These are phyloP conservation scores for Diplodia intermedia DNA, from an alignment of 2,329 filamentous ascomycete genomes.

Conservation along the genomic window DNA sequence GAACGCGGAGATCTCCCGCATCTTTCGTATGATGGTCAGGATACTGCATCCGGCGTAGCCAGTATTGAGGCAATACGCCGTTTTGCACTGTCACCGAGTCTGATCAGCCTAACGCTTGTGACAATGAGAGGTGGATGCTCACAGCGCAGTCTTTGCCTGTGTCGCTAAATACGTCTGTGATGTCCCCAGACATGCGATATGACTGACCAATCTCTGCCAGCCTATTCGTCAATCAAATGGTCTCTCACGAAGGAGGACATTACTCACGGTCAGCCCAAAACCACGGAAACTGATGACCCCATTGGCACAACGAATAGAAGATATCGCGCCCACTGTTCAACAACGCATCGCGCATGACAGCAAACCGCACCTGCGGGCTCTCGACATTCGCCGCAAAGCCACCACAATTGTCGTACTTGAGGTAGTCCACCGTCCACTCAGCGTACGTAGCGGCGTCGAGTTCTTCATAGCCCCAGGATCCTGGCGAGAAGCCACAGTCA, in stretches of 20 bases:
- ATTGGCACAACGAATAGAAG: slow-evolving; percentile 24
- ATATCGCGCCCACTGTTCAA: slow-evolving; percentile 13
- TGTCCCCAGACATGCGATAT: slow-evolving; percentile 42
- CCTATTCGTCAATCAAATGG: background rate
- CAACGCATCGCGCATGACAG: slow-evolving; percentile 22
- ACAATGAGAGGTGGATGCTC: slow-evolving; percentile 30
- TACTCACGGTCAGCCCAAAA: slow-evolving; percentile 14
- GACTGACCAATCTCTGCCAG: slow-evolving; percentile 34
- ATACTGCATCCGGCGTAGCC: slow-evolving; percentile 35
- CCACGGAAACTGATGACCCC: slow-evolving; percentile 30
- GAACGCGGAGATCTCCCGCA: slow-evolving; percentile 45
- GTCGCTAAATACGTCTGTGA: slow-evolving; percentile 31
- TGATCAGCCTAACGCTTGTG: slow-evolving; percentile 23
- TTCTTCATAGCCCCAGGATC: slow-evolving; percentile 51
- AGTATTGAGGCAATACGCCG: slow-evolving; percentile 47
- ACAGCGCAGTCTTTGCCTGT: slow-evolving; percentile 8
- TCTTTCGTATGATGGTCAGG: slow-evolving; percentile 45
- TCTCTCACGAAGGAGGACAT: rapidly evolving
- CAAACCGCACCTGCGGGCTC: slow-evolving; percentile 19
- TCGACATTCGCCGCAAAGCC: slow-evolving; percentile 22
- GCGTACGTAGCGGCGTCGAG: slow-evolving; percentile 52
- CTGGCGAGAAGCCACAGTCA: slow-evolving; percentile 55
- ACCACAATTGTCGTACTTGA: slow-evolving; percentile 55
- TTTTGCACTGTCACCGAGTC: slow-evolving; percentile 40
- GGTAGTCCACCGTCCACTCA: slow-evolving; percentile 50